These are phyloP conservation scores for Amborella trichopoda DNA, from an alignment of 164 flowering plant genomes.

Conservation along the genomic window DNA sequence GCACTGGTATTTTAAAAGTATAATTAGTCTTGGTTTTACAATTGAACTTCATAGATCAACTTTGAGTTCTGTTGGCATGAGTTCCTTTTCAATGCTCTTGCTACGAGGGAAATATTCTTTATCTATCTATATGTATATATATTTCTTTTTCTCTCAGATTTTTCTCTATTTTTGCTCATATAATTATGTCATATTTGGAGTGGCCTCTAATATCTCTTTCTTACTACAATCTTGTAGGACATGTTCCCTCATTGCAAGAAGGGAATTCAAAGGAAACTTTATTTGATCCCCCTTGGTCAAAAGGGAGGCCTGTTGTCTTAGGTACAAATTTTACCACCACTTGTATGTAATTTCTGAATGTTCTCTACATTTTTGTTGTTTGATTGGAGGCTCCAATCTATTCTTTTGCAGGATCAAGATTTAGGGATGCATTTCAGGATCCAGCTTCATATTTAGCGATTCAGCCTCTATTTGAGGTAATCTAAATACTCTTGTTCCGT, in stretches of 20 bases:
- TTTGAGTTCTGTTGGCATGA: too few relatives aligned
- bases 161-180: too few relatives aligned
- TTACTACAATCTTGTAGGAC: slow-evolving; percentile 66
- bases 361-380: not conserved
- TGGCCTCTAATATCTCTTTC: too few relatives aligned
- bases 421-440: slow-evolving; percentile 94
- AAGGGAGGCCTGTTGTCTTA: slow-evolving; percentile 59
- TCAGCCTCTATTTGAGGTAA: slow-evolving; percentile 84
- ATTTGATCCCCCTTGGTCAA: slow-evolving; percentile 67
- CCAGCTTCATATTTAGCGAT: slow-evolving; percentile 63
- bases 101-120: too few relatives aligned
- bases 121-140: too few relatives aligned
- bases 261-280: slow-evolving; percentile 74
- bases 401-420: slow-evolving; percentile 58
- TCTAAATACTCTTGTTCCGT: not conserved
- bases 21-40: too few relatives aligned
- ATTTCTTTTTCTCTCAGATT: too few relatives aligned
- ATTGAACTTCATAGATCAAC: too few relatives aligned
- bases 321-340: slow-evolving; percentile 27
- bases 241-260: slow-evolving; percentile 72
- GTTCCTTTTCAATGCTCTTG: too few relatives aligned
- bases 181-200: too few relatives aligned
- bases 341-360: not conserved
- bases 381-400: not conserved
- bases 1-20: too few relatives aligned